A percentile compares a stretch with the other conserved stretches of the same genome.
These are phyloP conservation scores for Camelina sativa DNA, from an alignment of 345 rosid genomes.

Conservation along the genomic window DNA sequence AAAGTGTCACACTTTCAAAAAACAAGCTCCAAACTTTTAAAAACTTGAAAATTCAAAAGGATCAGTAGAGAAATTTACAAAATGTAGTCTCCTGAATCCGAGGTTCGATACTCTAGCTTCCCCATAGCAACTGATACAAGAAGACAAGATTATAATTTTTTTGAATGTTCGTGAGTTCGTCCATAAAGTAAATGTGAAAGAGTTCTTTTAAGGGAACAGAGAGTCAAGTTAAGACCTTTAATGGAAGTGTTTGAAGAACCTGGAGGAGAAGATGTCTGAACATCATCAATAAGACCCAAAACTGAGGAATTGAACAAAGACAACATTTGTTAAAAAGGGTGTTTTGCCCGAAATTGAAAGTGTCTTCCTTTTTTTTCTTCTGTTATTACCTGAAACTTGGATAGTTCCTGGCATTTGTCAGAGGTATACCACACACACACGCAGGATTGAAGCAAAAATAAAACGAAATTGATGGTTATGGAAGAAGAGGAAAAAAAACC, in stretches of 20 bases:
- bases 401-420: slow-evolving; percentile 87
- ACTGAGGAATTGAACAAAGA: slow-evolving; percentile 51
- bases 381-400: slow-evolving; percentile 75
- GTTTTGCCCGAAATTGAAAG: slow-evolving; percentile 30
- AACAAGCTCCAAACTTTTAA: background rate
- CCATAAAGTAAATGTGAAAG: slow-evolving; percentile 1
- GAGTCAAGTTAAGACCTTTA: slow-evolving; percentile 57
- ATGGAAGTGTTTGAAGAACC: slow-evolving; percentile 52
- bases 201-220: background rate
- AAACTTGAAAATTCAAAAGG: background rate
- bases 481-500: slow-evolving; percentile 31
- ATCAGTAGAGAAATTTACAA: slow-evolving; percentile 57
- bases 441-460: background rate
- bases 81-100: slow-evolving; percentile 70
- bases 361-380: slow-evolving; percentile 8
- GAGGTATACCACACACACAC: slow-evolving; percentile 16
- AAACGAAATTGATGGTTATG: slow-evolving; percentile 16
- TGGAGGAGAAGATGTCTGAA: slow-evolving; percentile 54
- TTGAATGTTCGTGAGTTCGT: background rate
- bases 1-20: slow-evolving; percentile 6
- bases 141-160: slow-evolving; percentile 8
- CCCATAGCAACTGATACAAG: slow-evolving; percentile 77
- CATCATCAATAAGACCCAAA: slow-evolving; percentile 55
- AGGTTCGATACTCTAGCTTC: slow-evolving; percentile 64
- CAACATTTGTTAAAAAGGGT: background rate